Base-by-base conservation (phyloP, 768 basidiomycete genomes). In the Rhizopogon roseolus region DNA sequence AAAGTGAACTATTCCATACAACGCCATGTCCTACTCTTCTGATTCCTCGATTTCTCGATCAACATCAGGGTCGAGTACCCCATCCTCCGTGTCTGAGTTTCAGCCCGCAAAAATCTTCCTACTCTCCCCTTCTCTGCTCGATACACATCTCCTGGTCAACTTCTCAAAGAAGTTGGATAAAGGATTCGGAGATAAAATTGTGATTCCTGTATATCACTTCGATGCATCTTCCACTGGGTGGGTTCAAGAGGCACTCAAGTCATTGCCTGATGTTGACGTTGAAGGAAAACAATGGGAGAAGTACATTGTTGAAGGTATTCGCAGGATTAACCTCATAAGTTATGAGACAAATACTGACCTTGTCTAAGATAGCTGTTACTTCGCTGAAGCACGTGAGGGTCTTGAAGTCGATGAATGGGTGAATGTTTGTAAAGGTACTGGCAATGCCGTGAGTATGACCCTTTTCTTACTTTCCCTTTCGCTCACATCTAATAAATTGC, bases 151-250 rank as follows among this genome's bases (percentile, higher is more conserved):
- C 9, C 54, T 70, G 41, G 51, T 46, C 25, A 17, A 46, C 1
- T 65, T 68, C 11, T 43, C 55, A 1, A 56, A 57, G 6, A 61
- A 53, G 39, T 60, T 70, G 27, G 61, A 63, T 10, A 68, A 58
- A 32, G 66, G 68, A n/a, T 59, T 60, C 38, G 66, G 56, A 3
- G 65, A 67, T 46, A 64, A 55, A 40, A 50, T 70, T 11, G 29
- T 68, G 8, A 50, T 70, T 37, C 55, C 37, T 1, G 55, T 70
- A 17, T 54, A 59, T 0, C 67, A 68, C 7, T 19, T 50, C 4
- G n/a, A 36, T 28, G 3, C 22, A 36, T 19, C 19, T 16, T 9
- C 46, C 19, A 10, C 9, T 0, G 46, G 14, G 5, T 48, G 34
- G 46, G 1, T 48, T 25, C 22, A 48, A 25, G 46, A 36, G 6